A percentile compares a stretch with the other conserved stretches of the same genome.
phyloP scores from a whole-genome alignment of 371 early-diverging fungal species.

The Mortierella sp. region DNA sequence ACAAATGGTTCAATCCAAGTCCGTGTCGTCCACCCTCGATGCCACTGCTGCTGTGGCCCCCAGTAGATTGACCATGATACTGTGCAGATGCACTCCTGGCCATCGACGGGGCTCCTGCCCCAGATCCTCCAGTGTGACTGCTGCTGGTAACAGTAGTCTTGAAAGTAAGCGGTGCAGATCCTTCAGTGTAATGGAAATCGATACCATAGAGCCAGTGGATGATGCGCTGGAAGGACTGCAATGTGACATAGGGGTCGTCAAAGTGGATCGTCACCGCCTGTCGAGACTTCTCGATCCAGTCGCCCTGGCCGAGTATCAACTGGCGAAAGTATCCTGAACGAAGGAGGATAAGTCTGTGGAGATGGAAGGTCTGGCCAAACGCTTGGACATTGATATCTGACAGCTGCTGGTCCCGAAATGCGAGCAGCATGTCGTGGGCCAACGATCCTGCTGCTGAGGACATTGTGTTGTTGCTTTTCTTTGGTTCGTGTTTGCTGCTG shows the following conservation, averaged over 20 bases:
- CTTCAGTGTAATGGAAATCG: conserved; percentile 50
- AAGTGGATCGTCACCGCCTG: conserved; percentile 44
- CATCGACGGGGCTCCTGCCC: not conserved
- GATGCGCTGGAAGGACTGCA: conserved; percentile 48
- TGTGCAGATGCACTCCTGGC: conserved; percentile 19
- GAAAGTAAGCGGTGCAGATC: conserved; percentile 35
- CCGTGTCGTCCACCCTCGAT: conserved; percentile 21
- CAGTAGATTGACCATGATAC: conserved; percentile 7
- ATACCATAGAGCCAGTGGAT: conserved; percentile 58
- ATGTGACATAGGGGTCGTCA: conserved; percentile 46
- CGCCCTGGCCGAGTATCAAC: conserved; percentile 49
- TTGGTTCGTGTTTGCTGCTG: conserved; percentile 15
- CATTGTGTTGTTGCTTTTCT: not conserved
- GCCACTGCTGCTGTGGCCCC: not conserved
- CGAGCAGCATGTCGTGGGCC: conserved; percentile 55
- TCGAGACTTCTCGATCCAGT: conserved; percentile 55
- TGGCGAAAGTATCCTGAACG: conserved; percentile 56
- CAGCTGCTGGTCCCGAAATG: conserved; percentile 53
- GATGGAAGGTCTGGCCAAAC: conserved; percentile 52
- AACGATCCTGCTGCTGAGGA: conserved; percentile 49
- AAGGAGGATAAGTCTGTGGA: conserved; percentile 53
- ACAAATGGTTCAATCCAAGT: conserved; percentile 13
- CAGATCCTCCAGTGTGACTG: not conserved
- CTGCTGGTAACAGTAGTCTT: not conserved
- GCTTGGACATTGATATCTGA: conserved; percentile 54